Evolutionary conservation across 1,284 basidiomycete species (phyloP), one percentile per base, ranked within the genome.

Genomic region (Acaromyces ingoldii): DNA sequence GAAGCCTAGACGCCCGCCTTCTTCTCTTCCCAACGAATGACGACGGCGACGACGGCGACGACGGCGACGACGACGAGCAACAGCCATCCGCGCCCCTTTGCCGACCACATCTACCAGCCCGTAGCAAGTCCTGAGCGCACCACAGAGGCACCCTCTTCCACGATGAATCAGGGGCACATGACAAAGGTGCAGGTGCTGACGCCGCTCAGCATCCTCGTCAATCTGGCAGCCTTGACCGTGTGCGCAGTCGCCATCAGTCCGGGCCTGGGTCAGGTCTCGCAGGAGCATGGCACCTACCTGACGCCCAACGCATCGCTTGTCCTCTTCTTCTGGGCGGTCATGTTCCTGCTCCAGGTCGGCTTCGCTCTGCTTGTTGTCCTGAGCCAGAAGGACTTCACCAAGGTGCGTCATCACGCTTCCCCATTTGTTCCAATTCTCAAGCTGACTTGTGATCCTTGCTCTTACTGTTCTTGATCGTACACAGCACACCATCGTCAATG

Each of bases 291-390:
- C 0, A 85, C 88, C 0, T 80, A 87, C 6, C 80, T 92, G 39
- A 85, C 87, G 0, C 88, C 89, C 0, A 80, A 82, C 26, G 79
- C 82, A 0, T 76, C 77, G 1, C 79, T 88, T 58, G 80, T 91
- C 7, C 82, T 82, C 0, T 68, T 83, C 6, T 92, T 89, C 74
- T 81, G 88, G 54, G 76, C 74, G 2, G 41, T 78, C n/a, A 57
- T 78, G 3, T 79, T 76, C 56, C 53, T 72, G 1, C 55, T 81
- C 0, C 83, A 87, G 73, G 80, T 91, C 46, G 89, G 87, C 0
- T 89, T 91, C 67, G 91, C 89, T 55, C 63, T 89, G 2, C 77
- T 90, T 13, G 79, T 92, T 5, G 82, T 88, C 0, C 62, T 86
- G 1, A 83, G 84, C 0, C 79, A 81, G n/a, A 87, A 84, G 53